Percentiles rank a stretch among this genome's conserved stretches.
Conservation (phyloP, 192 early-diverging fungal species). For the Entomortierella chlamydospora region DNA sequence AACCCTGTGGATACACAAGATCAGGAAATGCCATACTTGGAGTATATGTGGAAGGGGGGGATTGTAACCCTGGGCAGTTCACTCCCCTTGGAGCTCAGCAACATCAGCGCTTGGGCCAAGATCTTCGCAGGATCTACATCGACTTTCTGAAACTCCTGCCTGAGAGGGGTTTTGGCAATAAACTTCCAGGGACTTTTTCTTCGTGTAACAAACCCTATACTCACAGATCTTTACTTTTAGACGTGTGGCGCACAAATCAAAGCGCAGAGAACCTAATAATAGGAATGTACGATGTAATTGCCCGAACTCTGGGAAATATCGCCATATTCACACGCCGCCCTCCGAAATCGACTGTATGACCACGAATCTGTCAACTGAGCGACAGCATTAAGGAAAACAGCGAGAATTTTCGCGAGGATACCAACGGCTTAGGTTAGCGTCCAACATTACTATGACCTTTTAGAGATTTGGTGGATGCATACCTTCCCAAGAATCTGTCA, state of each 20-base stretch:
- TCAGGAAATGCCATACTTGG: constrained; percentile 22
- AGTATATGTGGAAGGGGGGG: constrained; percentile 18
- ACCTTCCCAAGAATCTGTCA: constrained; percentile 23
- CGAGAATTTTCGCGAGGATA: not conserved
- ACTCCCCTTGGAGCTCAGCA: constrained; percentile 21
- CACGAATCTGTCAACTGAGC: not conserved
- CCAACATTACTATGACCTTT: not conserved
- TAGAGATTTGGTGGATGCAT: not conserved
- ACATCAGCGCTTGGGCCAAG: constrained; percentile 7
- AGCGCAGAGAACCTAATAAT: constrained; percentile 30
- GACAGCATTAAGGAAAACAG: not conserved
- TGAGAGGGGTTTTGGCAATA: too few species aligned
- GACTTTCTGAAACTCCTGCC: constrained; percentile 14
- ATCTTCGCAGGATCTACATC: constrained; percentile 22
- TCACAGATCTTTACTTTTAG: constrained; percentile 25
- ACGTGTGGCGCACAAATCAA: constrained; percentile 21
- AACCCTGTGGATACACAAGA: too few species aligned
- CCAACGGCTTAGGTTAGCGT: not conserved
- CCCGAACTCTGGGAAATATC: not conserved
- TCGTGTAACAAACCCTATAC: not conserved
- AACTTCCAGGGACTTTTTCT: constrained; percentile 4
- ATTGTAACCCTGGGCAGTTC: constrained; percentile 24
- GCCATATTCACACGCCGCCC: constrained; percentile 2
- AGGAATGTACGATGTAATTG: constrained; percentile 9
- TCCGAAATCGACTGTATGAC: constrained; percentile 18